phyloP scores from a whole-genome alignment of 2,329 filamentous ascomycete species.

The Penicillium sp. region DNA sequence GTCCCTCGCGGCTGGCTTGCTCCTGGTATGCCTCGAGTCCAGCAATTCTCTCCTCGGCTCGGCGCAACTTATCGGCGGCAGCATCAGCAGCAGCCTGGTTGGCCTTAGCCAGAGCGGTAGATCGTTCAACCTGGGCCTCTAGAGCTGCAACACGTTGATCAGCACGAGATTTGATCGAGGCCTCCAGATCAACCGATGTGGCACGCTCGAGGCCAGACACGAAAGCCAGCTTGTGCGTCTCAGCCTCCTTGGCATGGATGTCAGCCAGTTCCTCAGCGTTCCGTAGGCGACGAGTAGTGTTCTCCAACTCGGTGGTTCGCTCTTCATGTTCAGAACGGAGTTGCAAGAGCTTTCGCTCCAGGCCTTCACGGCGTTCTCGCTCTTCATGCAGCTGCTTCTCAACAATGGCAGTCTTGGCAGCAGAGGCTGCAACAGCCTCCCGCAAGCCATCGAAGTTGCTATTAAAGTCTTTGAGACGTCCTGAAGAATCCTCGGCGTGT shows the following conservation, averaged over 20 bases:
- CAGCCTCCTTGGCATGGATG: constrained; percentile 84
- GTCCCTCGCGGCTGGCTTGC: constrained; percentile 90
- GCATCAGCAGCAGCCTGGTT: constrained; percentile 88
- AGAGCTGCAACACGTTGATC: constrained; percentile 71
- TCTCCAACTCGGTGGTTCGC: constrained; percentile 76
- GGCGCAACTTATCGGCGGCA: constrained; percentile 85
- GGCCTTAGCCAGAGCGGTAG: constrained; percentile 80
- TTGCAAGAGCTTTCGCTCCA: constrained; percentile 77
- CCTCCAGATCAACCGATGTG: constrained; percentile 49
- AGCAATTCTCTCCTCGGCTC: constrained; percentile 94
- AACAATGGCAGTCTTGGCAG: constrained; percentile 75
- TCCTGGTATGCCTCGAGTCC: constrained; percentile 97
- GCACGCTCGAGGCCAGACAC: constrained; percentile 82
- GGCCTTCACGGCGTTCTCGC: constrained; percentile 71
- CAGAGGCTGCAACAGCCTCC: constrained; percentile 77
- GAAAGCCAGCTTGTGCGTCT: constrained; percentile 81
- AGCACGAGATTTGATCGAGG: constrained; percentile 43
- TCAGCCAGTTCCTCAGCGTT: constrained; percentile 90
- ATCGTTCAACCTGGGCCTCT: constrained; percentile 77
- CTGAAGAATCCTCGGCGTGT: constrained; percentile 70
- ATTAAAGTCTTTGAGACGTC: constrained; percentile 72
- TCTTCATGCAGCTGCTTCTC: constrained; percentile 83
- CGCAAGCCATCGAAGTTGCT: constrained; percentile 76
- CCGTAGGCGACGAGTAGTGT: constrained; percentile 72
- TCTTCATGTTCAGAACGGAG: constrained; percentile 85